phyloP scores from a whole-genome alignment of 163 green algal species.

The Chlamydomonas reinhardtii region DNA sequence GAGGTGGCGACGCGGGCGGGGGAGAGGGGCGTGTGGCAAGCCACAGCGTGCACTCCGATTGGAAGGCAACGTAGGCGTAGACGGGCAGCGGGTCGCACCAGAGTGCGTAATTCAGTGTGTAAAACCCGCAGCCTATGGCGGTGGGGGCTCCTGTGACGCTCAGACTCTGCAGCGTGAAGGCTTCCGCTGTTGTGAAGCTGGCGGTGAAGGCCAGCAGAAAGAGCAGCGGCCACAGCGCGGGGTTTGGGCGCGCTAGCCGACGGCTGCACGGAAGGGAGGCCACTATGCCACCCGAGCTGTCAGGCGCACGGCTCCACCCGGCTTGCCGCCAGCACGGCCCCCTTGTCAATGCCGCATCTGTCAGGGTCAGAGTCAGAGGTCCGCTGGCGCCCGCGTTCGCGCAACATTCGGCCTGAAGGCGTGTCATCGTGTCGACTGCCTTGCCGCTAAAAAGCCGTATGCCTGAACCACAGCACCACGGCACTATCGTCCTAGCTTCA shows the following conservation, averaged over 20 bases:
- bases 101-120: slow-evolving; percentile 10
- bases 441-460: no score
- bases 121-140: slow-evolving; percentile 16
- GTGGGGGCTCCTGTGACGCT: neutral
- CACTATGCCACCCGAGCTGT: no score
- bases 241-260: neutral
- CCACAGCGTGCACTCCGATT: neutral
- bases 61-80: slow-evolving; percentile 5
- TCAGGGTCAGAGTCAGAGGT: no score
- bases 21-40: no score
- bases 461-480: neutral
- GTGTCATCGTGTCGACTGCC: no score
- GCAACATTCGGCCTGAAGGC: no score
- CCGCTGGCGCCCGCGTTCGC: no score
- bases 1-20: no score
- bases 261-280: no score
- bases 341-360: no score
- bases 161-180: neutral
- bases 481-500: neutral
- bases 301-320: no score
- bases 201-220: neutral
- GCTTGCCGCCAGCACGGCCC: no score
- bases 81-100: slow-evolving; percentile 19
- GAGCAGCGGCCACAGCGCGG: neutral
- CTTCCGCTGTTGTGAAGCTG: neutral